Evolutionary conservation across 75 land plant genomes (phyloP), one percentile per base, ranked within the genome.

Genomic region (Pseudotsuga menziesii): DNA sequence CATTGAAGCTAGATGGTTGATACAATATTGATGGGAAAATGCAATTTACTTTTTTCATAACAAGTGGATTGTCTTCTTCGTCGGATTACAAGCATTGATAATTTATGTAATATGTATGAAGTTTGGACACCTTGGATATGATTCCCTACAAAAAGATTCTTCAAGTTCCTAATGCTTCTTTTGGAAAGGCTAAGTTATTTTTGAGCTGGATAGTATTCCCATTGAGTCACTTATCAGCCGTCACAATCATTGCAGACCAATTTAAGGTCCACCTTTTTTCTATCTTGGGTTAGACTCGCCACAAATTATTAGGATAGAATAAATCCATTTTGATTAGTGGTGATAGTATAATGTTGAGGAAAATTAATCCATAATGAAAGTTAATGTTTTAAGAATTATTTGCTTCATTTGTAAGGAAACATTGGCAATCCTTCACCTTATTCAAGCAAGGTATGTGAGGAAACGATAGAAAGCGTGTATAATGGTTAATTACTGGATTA

Each of bases 81-180:
- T 78, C 98, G 94, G 75, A 94, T 96, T 5, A 92, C 89, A 17
- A 91, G 91, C 77, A 82, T 94, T 54, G 99, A 97, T 78, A 97
- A 97, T 73, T 90, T 97, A 52, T 92, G 95, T 67, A 97, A 94
- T 81, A 97, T 97, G 99, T 97, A 97, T 80, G 99, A 97, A 82
- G 99, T 98, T 54, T 97, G 99, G 99, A 97, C 99, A 19, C 99
- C 99, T 55, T 97, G 99, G 99, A 95, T 97, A 74, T 97, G 85
- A 92, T 73, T n/a, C 56, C 74, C 36, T 22, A 64, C 5, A 35
- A 64, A 4, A 64, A 64, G 36, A 3, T 35, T 64, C 35, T 64
- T 17, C 16, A 7, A n/a, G 6, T 59, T 59, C 23, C 22, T n/a
- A 59, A n/a, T 20, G 1, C 22, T n/a, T 23, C 22, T 59, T 23